Percentiles rank a stretch among this genome's conserved stretches.
These are phyloP conservation scores for Rhizopogon vesiculosus DNA, from an alignment of 768 basidiomycete genomes.

Conservation along the genomic window DNA sequence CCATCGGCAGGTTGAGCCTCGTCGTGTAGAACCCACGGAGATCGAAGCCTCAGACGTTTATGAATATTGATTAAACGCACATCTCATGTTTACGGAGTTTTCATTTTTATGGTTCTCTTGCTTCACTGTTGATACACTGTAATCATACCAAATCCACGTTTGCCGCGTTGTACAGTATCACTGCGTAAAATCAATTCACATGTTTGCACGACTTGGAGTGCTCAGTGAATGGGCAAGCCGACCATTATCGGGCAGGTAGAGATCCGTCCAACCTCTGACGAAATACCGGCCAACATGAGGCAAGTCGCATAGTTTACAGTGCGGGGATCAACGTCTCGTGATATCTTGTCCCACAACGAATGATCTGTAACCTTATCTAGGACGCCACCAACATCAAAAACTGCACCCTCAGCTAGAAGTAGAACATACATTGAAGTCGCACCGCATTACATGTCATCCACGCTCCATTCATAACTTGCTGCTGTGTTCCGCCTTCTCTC, in stretches of 20 bases:
- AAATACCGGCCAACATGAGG: neutral
- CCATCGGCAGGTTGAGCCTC: conserved; percentile 22
- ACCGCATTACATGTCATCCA: conserved; percentile 80
- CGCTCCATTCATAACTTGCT: conserved; percentile 82
- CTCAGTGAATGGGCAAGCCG: neutral
- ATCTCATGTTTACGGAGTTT: conserved; percentile 1
- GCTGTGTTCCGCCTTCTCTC: conserved; percentile 60
- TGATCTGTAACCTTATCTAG: neutral
- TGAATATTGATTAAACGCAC: conserved; percentile 23
- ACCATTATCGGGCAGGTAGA: neutral
- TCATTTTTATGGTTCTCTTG: conserved; percentile 6
- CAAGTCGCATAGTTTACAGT: neutral
- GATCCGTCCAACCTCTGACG: neutral
- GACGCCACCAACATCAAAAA: neutral
- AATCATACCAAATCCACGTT: conserved; percentile 4
- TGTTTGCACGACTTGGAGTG: neutral
- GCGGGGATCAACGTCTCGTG: conserved; percentile 1
- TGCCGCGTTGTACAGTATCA: neutral
- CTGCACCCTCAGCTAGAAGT: neutral
- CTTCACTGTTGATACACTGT: conserved; percentile 7
- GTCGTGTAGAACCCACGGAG: conserved; percentile 28
- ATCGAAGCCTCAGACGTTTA: conserved; percentile 24
- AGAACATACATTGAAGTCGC: neutral
- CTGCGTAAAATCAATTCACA: neutral
- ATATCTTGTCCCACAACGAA: neutral